Evolutionary conservation across 1,284 basidiomycete species (phyloP).

Genomic region (Athelia sp.): DNA sequence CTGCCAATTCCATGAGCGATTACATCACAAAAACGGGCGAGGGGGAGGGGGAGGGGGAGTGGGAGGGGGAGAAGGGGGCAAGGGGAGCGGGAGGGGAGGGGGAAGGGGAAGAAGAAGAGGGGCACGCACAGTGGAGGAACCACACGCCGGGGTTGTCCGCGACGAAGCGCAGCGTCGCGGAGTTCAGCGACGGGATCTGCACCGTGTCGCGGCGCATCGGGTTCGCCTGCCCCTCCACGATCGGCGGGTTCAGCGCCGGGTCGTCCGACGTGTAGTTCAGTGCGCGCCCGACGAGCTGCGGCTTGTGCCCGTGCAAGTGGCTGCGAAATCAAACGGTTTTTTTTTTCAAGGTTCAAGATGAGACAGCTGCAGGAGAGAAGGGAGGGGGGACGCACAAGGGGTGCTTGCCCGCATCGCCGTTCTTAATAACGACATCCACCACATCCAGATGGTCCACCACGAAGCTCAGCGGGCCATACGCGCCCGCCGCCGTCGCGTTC

Average conservation of each 20-base stretch:
- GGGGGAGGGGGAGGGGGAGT: too few relatives aligned
- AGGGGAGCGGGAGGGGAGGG: too few relatives aligned
- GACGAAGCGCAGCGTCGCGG: slow-evolving; percentile 62
- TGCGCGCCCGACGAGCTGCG: slow-evolving; percentile 73
- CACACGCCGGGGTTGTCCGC: slow-evolving; percentile 85
- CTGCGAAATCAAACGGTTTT: slow-evolving; percentile 33
- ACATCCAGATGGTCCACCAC: slow-evolving; percentile 73
- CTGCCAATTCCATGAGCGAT: too few relatives aligned
- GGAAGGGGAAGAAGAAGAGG: background rate
- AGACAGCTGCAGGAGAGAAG: background rate
- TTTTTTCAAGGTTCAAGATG: background rate
- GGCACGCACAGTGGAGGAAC: slow-evolving; percentile 69
- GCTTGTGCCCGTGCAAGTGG: slow-evolving; percentile 81
- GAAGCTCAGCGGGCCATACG: slow-evolving; percentile 79
- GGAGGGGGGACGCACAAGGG: slow-evolving; percentile 61
- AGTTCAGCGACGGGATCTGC: slow-evolving; percentile 53
- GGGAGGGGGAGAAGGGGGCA: background rate
- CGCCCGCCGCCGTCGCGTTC: slow-evolving; percentile 60
- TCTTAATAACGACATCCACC: slow-evolving; percentile 79
- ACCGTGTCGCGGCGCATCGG: slow-evolving; percentile 84
- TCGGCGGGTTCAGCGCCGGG: slow-evolving; percentile 74
- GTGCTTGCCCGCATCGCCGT: slow-evolving; percentile 73
- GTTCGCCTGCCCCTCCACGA: slow-evolving; percentile 72
- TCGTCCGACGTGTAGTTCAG: slow-evolving; percentile 76
- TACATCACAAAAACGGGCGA: too few relatives aligned